phyloP scores from a whole-genome alignment of 305 asterid genomes.

The Fraxinus greggii region DNA sequence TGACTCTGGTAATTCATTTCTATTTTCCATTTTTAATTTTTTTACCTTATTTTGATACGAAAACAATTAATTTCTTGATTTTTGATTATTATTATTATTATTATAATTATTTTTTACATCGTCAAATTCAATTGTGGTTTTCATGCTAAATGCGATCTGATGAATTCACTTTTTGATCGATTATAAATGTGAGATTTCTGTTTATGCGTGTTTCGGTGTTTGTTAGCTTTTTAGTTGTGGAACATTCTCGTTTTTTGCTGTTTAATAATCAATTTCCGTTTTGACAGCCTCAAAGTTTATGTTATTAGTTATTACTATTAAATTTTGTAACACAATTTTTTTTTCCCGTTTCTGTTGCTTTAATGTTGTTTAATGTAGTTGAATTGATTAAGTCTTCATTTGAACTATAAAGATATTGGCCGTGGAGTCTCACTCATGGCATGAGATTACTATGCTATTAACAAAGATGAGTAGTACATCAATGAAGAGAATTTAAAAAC shows the following conservation, averaged over 20 bases:
- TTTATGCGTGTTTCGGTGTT: no score
- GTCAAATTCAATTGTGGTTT: constrained; percentile 23
- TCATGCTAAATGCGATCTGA: constrained; percentile 15
- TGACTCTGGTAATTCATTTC: constrained; percentile 51
- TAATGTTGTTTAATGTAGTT: neutral
- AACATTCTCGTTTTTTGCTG: neutral
- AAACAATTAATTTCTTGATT: neutral
- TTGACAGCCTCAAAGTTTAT: neutral
- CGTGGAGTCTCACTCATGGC: neutral
- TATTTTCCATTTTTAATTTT: neutral
- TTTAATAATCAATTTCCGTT: neutral
- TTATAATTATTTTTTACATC: neutral
- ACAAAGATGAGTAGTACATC: neutral
- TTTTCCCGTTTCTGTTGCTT: neutral
- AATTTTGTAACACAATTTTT: neutral
- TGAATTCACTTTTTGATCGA: constrained; percentile 13
- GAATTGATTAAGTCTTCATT: neutral
- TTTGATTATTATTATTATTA: no score
- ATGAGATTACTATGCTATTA: neutral
- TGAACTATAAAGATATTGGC: neutral
- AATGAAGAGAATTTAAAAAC: neutral
- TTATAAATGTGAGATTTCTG: neutral
- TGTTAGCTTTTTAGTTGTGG: neutral
- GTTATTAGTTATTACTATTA: neutral
- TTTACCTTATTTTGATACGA: neutral